phyloP scores from a whole-genome alignment of 1,284 basidiomycete species.

The Rhodotorula sp. region DNA sequence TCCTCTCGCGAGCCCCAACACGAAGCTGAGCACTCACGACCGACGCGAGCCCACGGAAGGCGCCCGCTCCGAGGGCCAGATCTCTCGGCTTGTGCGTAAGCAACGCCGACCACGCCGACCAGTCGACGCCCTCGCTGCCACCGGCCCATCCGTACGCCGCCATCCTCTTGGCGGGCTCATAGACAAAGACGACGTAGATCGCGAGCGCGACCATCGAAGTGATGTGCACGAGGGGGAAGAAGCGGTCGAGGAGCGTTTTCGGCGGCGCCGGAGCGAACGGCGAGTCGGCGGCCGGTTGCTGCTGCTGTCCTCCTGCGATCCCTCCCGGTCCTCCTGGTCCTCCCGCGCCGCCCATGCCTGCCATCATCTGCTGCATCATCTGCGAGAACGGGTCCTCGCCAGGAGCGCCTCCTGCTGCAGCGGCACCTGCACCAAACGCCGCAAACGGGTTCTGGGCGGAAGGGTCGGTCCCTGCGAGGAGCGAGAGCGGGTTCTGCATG shows the following conservation, averaged over 20 bases:
- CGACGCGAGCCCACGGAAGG: slow-evolving; percentile 18
- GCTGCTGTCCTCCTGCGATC: not conserved
- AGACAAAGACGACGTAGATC: slow-evolving; percentile 38
- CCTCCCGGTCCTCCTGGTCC: slow-evolving; percentile 14
- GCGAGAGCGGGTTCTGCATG: slow-evolving; percentile 6
- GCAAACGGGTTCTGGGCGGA: slow-evolving; percentile 12
- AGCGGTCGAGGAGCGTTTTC: slow-evolving; percentile 42
- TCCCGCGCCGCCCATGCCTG: not conserved
- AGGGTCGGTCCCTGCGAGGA: slow-evolving; percentile 5
- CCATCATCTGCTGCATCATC: slow-evolving; percentile 40
- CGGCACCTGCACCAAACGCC: not conserved
- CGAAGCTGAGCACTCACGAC: slow-evolving; percentile 20
- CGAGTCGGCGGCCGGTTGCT: slow-evolving; percentile 6
- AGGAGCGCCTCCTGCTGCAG: not conserved
- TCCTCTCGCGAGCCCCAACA: fast-evolving
- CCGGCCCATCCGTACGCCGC: slow-evolving; percentile 29
- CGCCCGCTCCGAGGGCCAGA: slow-evolving; percentile 17
- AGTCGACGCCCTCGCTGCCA: slow-evolving; percentile 32
- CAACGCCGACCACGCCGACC: slow-evolving; percentile 40
- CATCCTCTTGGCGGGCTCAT: slow-evolving; percentile 38
- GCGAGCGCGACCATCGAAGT: slow-evolving; percentile 43
- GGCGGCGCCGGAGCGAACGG: slow-evolving; percentile 34
- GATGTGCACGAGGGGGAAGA: slow-evolving; percentile 44
- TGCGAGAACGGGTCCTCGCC: slow-evolving; percentile 38
- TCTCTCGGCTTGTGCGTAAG: slow-evolving; percentile 20